Base-by-base conservation (phyloP, 2,329 filamentous ascomycete species). In the Hymenoscyphus infarciens region DNA sequence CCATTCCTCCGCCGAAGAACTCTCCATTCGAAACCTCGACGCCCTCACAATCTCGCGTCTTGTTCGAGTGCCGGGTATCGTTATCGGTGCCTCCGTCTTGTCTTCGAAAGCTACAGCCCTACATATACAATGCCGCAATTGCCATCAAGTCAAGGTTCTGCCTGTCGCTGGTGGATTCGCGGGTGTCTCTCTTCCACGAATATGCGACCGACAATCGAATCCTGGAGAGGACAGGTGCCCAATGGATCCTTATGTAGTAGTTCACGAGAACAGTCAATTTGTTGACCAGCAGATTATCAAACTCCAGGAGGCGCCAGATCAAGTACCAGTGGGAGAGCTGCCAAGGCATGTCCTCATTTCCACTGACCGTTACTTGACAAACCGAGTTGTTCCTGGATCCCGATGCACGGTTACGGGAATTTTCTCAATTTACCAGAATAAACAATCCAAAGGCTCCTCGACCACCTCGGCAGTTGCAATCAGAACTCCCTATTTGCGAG, bases 281-380 rank as follows among this genome's bases (percentile, higher is more conserved):
- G 93, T 98, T 71, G 95, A 99, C 73, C 95, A 99, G 77, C 95
- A 99, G 76, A 91, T 99, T 64, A 89, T 99, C 75, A 99, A 99
- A 77, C 85, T 99, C 19, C 95, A 99, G 75, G 95, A 99, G 77
- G 95, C 94, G 0, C 95, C 95, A 1, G 95, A 99, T 73, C 92
- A 98, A 76, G 95, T 99, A 0, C 95, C 95, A 0, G 95, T 99
- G 1, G 95, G 95, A 79, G 95, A 99, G 77, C 80, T 99, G 57
- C 95, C 95, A 2, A 85, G 95, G 52, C 95, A 99, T 71, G 96
- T 99, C 55, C 84, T 98, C 65, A 91, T 99, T 65, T 96, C 93
- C 0, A 95, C 95, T n/a, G 95, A 99, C 74, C 86, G 95, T 60
- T 97, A 98, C 74, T 81, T 99, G 56, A 95, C 94, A 11, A 99